Base-by-base conservation (phyloP, 2,329 filamentous ascomycete genomes). In the Nemania sp. region DNA sequence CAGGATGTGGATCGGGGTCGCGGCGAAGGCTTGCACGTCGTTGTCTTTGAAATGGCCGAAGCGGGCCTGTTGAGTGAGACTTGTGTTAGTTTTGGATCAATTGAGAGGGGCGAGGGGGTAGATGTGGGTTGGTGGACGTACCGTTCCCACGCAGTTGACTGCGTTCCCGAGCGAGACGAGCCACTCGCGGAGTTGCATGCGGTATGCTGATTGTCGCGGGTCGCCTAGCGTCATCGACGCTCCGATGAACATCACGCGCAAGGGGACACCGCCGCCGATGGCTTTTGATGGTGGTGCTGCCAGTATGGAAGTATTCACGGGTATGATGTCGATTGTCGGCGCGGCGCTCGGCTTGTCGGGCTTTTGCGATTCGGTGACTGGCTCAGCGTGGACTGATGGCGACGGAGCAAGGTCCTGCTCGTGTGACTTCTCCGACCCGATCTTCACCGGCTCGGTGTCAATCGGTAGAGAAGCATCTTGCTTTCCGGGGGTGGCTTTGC, bases 41-140 rank as follows among this genome's bases (percentile, higher is more conserved):
- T 77, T 77, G 64, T 77, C 74, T 55, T 74, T 75, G 69, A 77
- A 75, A 7, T 74, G 51, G 20, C 72, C 72, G 62, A 73, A 73
- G 18, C 69, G 67, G 57, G 61, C 62, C 72, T 73, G 51, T 55
- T 32, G 22, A 22, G 32, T 11, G 6, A 24, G 8, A 5, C 22
- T 13, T 22, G 38, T 52, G 20, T 68, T 43, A 63, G 64, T 22
- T 18, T 56, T 15, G n/a, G 20, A 22, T 26, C n/a, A 59, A 11
- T 41, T 41, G 15, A 3, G 6, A 13, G 35, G 11, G 35, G 6
- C n/a, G 35, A 41, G 7, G 4, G 18, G 22, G 20, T 47, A 20
- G 43, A 20, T 3, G 11, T 41, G 35, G 35, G 35, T 3, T 8
- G 15, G 32, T 35, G 22, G 18, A 71, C 70, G 13, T 67, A 73